Evolutionary conservation across 139 green algal genomes (phyloP).

Genomic region (Coccomyxa sp.): DNA sequence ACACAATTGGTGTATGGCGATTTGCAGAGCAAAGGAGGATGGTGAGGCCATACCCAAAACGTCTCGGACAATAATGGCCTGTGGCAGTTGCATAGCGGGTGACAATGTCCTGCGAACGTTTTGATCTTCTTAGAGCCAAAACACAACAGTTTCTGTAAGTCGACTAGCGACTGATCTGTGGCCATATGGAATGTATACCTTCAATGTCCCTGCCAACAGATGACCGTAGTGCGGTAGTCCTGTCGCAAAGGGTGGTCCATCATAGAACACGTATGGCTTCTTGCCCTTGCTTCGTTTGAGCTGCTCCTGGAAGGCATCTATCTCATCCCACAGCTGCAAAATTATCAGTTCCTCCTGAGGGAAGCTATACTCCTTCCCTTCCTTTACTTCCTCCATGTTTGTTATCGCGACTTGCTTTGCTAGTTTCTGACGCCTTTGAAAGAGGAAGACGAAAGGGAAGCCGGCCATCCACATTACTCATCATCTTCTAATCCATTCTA

Average conservation of each 20-base stretch:
- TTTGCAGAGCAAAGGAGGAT: neutral
- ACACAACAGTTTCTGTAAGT: neutral
- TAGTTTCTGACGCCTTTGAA: neutral
- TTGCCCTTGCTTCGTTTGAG: constrained; percentile 78
- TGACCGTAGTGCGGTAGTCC: constrained; percentile 98
- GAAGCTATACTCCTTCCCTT: constrained; percentile 77
- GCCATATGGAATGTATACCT: constrained; percentile 49
- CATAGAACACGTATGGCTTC: constrained; percentile 96
- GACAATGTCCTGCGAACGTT: constrained; percentile 82
- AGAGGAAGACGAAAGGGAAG: neutral
- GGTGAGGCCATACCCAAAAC: constrained; percentile 65
- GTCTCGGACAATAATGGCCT: constrained; percentile 83
- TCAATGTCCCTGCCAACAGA: constrained; percentile 96
- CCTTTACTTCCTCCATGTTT: constrained; percentile 49
- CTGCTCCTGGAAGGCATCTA: constrained; percentile 76
- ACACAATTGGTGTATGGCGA: constrained; percentile 20
- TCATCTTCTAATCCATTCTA: neutral
- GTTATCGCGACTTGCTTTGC: neutral
- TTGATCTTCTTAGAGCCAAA: neutral
- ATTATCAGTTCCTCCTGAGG: constrained; percentile 82
- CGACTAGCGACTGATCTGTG: neutral
- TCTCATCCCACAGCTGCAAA: constrained; percentile 77
- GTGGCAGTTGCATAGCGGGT: constrained; percentile 87
- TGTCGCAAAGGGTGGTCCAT: constrained; percentile 97
- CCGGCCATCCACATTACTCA: neutral